phyloP scores from a whole-genome alignment of 2,329 filamentous ascomycete species.

The Talaromyces funiculosus region DNA sequence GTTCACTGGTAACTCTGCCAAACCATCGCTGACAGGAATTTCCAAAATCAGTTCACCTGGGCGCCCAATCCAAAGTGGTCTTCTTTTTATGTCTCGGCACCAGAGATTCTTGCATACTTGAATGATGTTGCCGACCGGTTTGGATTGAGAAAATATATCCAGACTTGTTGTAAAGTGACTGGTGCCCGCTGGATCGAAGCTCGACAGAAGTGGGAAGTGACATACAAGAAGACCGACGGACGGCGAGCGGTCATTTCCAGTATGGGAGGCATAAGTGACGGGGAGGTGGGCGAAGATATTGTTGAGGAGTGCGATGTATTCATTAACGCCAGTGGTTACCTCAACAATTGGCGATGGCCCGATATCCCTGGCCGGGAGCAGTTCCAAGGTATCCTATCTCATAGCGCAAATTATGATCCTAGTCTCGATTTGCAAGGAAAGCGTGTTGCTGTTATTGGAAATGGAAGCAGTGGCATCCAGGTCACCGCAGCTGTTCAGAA shows the following conservation, averaged over 20 bases:
- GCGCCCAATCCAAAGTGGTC: background rate
- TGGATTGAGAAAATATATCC: slow-evolving; percentile 24
- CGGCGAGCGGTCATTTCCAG: slow-evolving; percentile 13
- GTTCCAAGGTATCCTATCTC: slow-evolving; percentile 38
- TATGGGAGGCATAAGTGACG: slow-evolving; percentile 16
- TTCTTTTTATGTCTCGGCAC: slow-evolving; percentile 9
- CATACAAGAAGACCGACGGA: slow-evolving; percentile 14
- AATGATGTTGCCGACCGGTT: slow-evolving; percentile 20
- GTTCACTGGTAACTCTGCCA: too few species aligned
- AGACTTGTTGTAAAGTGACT: slow-evolving; percentile 20
- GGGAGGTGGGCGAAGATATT: too few species aligned
- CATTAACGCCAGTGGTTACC: slow-evolving; percentile 25
- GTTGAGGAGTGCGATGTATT: slow-evolving; percentile 1
- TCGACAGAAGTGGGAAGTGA: slow-evolving; percentile 23
- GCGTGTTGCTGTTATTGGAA: slow-evolving; percentile 9
- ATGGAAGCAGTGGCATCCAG: slow-evolving; percentile 19
- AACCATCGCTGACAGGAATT: too few species aligned
- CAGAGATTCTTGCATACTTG: slow-evolving; percentile 26
- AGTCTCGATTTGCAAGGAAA: background rate
- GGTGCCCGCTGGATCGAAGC: slow-evolving; percentile 25
- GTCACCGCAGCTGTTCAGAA: slow-evolving; percentile 8
- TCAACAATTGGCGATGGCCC: slow-evolving; percentile 37
- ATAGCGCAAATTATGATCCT: slow-evolving; percentile 34
- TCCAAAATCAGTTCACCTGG: background rate
- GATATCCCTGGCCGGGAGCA: slow-evolving; percentile 37